These are phyloP conservation scores for Podila epicladia DNA, from an alignment of 192 early-diverging fungal genomes.

Conservation along the genomic window DNA sequence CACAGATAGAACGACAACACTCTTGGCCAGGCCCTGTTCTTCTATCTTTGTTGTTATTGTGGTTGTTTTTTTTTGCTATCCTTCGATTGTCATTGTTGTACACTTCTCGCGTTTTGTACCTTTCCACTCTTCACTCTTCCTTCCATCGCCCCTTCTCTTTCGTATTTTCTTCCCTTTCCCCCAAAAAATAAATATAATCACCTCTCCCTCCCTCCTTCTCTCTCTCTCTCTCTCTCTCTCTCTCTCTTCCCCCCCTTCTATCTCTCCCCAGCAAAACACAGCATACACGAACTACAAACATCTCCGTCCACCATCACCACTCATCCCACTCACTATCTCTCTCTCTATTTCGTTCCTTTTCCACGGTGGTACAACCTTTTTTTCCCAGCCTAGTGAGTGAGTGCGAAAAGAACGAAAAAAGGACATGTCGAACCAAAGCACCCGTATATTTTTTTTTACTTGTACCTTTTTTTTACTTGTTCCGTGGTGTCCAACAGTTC, in stretches of 20 bases:
- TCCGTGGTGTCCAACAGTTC: no score
- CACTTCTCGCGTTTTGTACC: no score
- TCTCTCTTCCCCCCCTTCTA: constrained; percentile 23
- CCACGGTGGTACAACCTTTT: constrained; percentile 13
- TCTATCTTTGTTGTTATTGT: background rate
- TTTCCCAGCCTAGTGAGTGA: background rate
- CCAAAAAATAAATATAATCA: background rate
- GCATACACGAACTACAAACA: background rate
- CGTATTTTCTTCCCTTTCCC: background rate
- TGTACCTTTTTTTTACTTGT: no score
- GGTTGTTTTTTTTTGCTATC: background rate
- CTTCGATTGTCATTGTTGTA: no score
- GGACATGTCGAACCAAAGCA: no score
- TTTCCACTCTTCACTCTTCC: no score
- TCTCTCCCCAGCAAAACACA: constrained; percentile 11
- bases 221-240: background rate
- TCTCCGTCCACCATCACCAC: no score
- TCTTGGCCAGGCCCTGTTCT: background rate
- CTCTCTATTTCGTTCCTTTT: background rate
- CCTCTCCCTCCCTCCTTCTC: background rate
- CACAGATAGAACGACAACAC: background rate
- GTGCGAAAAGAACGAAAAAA: background rate
- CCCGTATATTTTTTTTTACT: no score
- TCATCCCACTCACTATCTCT: no score
- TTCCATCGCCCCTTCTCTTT: background rate